Evolutionary conservation across 768 basidiomycete species (phyloP).

Genomic region (Russula sp.): DNA sequence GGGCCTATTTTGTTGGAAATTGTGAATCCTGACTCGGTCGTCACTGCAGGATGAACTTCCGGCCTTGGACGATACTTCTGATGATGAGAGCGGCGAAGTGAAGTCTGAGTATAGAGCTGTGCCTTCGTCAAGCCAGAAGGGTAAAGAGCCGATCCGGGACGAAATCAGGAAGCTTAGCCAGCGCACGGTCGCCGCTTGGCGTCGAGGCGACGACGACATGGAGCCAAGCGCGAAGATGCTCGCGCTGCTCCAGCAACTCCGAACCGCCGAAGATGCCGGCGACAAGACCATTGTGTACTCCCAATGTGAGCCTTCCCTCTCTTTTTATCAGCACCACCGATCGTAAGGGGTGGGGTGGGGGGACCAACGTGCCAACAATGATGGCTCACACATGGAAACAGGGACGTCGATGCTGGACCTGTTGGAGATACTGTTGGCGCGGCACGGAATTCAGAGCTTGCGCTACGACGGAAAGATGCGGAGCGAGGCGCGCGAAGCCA

Average conservation of each 20-base stretch:
- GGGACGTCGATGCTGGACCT: conserved; percentile 72
- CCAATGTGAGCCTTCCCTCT: conserved; percentile 42
- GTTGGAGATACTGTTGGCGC: conserved; percentile 50
- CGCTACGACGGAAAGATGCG: conserved; percentile 70
- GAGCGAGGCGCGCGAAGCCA: conserved; percentile 41
- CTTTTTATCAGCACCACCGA: neutral
- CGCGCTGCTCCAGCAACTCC: conserved; percentile 45
- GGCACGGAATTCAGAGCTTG: conserved; percentile 49
- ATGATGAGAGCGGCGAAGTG: neutral
- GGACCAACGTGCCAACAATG: neutral
- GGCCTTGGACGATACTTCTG: neutral
- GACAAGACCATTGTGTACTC: conserved; percentile 70
- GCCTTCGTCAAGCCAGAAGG: neutral
- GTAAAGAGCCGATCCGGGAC: conserved; percentile 27
- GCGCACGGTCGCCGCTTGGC: conserved; percentile 43
- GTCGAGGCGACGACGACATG: conserved; percentile 51
- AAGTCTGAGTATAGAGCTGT: neutral
- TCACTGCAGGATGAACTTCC: conserved; percentile 3
- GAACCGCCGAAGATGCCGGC: conserved; percentile 49
- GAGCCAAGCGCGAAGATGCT: conserved; percentile 67
- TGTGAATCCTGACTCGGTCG: neutral
- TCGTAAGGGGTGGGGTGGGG: neutral
- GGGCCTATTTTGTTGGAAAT: neutral
- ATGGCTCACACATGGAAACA: conserved; percentile 24
- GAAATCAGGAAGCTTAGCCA: conserved; percentile 14